Conservation (phyloP, 768 basidiomycete genomes). For the Basidioascus undulatus region DNA sequence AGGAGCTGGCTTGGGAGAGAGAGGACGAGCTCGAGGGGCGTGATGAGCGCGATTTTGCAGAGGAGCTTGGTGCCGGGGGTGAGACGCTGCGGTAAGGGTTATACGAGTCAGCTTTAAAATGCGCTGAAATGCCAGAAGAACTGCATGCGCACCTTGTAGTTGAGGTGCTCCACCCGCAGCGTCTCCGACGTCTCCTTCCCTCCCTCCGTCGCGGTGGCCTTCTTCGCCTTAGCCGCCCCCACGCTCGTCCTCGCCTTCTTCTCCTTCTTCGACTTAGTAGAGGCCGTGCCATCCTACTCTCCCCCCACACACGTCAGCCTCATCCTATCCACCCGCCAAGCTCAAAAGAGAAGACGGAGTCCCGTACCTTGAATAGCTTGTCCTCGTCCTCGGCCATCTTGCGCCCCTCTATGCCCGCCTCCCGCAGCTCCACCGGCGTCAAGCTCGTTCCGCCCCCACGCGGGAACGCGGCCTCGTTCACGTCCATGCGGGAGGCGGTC, state of each 20-base stretch:
- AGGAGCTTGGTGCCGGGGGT: conserved; percentile 63
- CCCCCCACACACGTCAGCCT: conserved; percentile 18
- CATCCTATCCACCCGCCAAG: background rate
- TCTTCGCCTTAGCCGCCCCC: conserved; percentile 14
- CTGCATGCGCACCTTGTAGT: conserved; percentile 65
- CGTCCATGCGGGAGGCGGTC: too few relatives aligned
- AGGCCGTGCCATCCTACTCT: background rate
- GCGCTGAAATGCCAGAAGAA: background rate
- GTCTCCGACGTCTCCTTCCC: conserved; percentile 11
- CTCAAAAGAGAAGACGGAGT: conserved; percentile 1
- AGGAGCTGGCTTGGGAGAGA: conserved; percentile 90
- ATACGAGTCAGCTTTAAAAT: conserved; percentile 1
- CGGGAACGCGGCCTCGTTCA: conserved; percentile 84
- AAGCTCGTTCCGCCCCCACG: conserved; percentile 76
- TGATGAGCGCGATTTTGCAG: conserved; percentile 61
- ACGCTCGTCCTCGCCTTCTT: conserved; percentile 29
- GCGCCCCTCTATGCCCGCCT: conserved; percentile 55
- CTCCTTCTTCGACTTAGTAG: conserved; percentile 20
- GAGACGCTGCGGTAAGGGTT: conserved; percentile 33
- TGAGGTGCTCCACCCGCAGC: conserved; percentile 67
- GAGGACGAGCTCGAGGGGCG: conserved; percentile 68
- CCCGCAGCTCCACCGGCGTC: conserved; percentile 71
- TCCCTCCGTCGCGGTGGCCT: conserved; percentile 15
- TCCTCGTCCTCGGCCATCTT: conserved; percentile 65
- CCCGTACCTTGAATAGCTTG: conserved; percentile 37